A percentile compares a stretch with the other conserved stretches of the same genome.
phyloP scores from a whole-genome alignment of 2,329 filamentous ascomycete species.

The Podosphaera xanthii region DNA sequence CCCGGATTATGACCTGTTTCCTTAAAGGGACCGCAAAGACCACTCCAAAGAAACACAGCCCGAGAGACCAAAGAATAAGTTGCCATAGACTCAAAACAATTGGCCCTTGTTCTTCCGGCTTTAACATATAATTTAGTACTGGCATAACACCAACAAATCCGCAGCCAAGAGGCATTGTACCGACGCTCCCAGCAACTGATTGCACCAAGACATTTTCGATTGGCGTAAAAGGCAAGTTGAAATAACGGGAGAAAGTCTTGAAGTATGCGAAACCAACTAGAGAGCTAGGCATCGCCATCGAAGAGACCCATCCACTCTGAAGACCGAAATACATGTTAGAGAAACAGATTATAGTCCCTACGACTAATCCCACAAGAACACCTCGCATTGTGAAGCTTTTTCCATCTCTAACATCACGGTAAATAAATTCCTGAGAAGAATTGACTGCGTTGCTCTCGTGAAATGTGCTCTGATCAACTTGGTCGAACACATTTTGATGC shows the following conservation, averaged over 20 bases:
- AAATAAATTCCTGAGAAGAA: constrained; percentile 11
- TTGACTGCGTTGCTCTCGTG: not conserved
- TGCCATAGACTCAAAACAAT: constrained; percentile 50
- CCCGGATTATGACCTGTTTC: constrained; percentile 75
- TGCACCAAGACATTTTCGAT: constrained; percentile 95
- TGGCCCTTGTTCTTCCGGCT: constrained; percentile 55
- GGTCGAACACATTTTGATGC: not conserved
- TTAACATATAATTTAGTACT: constrained; percentile 69
- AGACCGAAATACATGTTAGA: constrained; percentile 99
- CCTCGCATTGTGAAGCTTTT: constrained; percentile 71
- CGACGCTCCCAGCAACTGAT: constrained; percentile 83
- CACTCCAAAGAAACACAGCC: constrained; percentile 88
- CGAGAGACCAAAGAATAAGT: constrained; percentile 73
- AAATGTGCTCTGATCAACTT: constrained; percentile 1
- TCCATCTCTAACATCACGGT: constrained; percentile 14
- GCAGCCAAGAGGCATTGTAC: constrained; percentile 87
- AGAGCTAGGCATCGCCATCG: constrained; percentile 93
- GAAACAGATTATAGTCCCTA: constrained; percentile 82
- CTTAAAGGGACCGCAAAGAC: constrained; percentile 85
- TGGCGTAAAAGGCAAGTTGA: constrained; percentile 67
- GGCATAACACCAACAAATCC: constrained; percentile 92
- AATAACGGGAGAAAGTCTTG: constrained; percentile 47
- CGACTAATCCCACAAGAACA: constrained; percentile 53
- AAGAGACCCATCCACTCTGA: constrained; percentile 59
- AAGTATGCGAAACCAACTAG: constrained; percentile 91